Conservation (phyloP, 805 yeast genomes). For the Barnettozyma sucrosica region DNA sequence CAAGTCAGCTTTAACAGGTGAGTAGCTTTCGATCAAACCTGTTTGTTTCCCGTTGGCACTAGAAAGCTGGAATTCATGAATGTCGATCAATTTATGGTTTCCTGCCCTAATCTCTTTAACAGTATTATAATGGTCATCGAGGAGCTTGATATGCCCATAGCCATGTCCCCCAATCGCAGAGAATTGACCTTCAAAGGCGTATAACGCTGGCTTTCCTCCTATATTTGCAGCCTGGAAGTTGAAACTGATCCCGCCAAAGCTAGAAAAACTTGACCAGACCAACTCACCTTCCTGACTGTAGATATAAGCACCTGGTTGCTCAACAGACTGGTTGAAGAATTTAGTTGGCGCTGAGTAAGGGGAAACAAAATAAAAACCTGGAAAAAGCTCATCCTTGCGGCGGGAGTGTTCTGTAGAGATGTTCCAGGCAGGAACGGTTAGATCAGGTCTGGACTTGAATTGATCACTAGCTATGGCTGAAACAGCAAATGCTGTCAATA, state of each 20-base stretch:
- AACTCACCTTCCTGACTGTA: conserved; percentile 31
- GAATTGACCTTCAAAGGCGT: conserved; percentile 33
- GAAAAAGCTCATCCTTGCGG: conserved; percentile 15
- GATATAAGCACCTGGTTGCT: conserved; percentile 34
- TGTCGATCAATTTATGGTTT: conserved; percentile 30
- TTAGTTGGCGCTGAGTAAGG: conserved; percentile 27
- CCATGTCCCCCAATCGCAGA: conserved; percentile 24
- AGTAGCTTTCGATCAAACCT: conserved; percentile 30
- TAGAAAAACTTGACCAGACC: conserved; percentile 33
- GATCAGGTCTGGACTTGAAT: conserved; percentile 32
- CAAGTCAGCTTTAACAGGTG: conserved; percentile 29
- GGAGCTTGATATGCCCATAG: conserved; percentile 29
- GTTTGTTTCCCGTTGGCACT: conserved; percentile 20
- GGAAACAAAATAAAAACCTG: conserved; percentile 30
- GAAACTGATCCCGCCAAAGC: conserved; percentile 29
- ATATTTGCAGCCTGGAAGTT: conserved; percentile 28
- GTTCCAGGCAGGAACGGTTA: conserved; percentile 30
- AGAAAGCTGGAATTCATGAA: conserved; percentile 32
- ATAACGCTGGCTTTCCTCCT: conserved; percentile 26
- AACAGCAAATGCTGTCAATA: not conserved
- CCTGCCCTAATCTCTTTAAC: conserved; percentile 31
- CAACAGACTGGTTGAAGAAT: conserved; percentile 18
- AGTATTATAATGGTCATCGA: conserved; percentile 28
- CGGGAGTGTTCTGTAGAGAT: conserved; percentile 27
- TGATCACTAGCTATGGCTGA: conserved; percentile 28